phyloP scores from a whole-genome alignment of 345 rosid genomes.

The Citrus glauca region DNA sequence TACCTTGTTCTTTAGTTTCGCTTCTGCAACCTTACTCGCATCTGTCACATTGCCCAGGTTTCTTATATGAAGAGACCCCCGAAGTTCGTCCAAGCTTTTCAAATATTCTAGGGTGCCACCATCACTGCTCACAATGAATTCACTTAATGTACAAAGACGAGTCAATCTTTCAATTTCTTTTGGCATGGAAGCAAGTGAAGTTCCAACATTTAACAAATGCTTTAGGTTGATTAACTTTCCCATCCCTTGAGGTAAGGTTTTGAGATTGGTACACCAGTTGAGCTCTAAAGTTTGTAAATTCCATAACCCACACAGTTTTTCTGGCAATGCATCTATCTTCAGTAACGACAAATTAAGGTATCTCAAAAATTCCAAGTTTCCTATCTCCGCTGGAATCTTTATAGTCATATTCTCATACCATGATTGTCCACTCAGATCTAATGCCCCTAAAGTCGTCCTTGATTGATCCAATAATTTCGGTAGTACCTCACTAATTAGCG shows the following conservation, averaged over 20 bases:
- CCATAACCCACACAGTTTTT: neutral
- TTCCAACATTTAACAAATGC: neutral
- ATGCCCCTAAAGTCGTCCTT: neutral
- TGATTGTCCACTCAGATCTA: neutral
- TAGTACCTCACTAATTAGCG: too few species aligned
- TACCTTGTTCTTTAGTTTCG: neutral
- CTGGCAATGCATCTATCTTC: neutral
- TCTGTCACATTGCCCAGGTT: neutral
- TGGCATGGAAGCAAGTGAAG: neutral
- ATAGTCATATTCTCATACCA: neutral
- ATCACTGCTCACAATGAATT: neutral
- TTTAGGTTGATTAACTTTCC: neutral
- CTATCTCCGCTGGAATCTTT: neutral
- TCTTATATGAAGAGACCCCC: neutral
- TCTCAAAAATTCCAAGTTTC: slow-evolving; percentile 3
- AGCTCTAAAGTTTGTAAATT: neutral
- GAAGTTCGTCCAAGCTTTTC: neutral
- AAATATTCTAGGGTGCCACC: neutral
- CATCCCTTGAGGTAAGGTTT: neutral
- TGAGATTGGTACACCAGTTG: neutral
- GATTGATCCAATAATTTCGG: neutral
- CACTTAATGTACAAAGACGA: neutral
- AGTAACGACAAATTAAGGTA: neutral
- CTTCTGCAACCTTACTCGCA: neutral
- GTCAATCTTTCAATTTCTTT: neutral